These are phyloP conservation scores for Lasiodiplodia gonubiensis DNA, from an alignment of 2,329 filamentous ascomycete species.

Conservation along the genomic window DNA sequence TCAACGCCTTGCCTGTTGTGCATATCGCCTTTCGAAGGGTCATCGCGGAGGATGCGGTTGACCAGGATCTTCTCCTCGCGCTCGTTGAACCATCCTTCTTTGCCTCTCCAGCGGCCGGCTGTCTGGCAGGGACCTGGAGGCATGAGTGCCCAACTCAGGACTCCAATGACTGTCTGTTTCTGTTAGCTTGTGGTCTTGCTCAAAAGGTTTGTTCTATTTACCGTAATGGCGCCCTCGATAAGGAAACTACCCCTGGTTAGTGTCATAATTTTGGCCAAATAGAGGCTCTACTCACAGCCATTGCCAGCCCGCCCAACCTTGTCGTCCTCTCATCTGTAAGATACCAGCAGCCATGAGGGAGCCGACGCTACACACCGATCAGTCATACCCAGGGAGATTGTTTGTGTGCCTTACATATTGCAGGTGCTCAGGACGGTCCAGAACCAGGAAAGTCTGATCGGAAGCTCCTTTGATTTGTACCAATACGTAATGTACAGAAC, in stretches of 20 bases:
- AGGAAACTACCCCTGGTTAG: not conserved
- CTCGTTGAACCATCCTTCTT: slow-evolving; percentile 16
- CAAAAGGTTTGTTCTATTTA: slow-evolving; percentile 29
- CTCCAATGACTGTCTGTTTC: slow-evolving; percentile 52
- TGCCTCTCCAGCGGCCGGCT: slow-evolving; percentile 11
- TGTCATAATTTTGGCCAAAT: not conserved
- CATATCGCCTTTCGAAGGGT: slow-evolving; percentile 41
- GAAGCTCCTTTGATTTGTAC: slow-evolving; percentile 68
- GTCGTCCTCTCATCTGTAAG: slow-evolving; percentile 49
- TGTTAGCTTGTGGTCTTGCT: not conserved
- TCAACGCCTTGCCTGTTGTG: slow-evolving; percentile 46
- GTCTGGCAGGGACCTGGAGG: slow-evolving; percentile 14
- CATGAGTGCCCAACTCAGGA: slow-evolving; percentile 49
- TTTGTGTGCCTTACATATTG: slow-evolving; percentile 2
- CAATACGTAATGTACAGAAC: slow-evolving; percentile 69
- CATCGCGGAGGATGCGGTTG: slow-evolving; percentile 26
- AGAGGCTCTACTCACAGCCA: slow-evolving; percentile 51
- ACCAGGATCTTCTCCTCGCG: slow-evolving; percentile 23
- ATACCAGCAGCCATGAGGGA: slow-evolving; percentile 54
- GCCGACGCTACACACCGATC: slow-evolving; percentile 51
- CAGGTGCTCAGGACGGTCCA: slow-evolving; percentile 60
- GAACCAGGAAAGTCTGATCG: slow-evolving; percentile 65
- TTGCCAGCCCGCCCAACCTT: slow-evolving; percentile 55
- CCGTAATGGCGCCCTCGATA: slow-evolving; percentile 52
- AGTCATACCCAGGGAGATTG: slow-evolving; percentile 31